Percentiles rank a stretch among this genome's conserved stretches.
phyloP scores from a whole-genome alignment of 1,284 basidiomycete genomes.

The Boletus albobrunnescens region DNA sequence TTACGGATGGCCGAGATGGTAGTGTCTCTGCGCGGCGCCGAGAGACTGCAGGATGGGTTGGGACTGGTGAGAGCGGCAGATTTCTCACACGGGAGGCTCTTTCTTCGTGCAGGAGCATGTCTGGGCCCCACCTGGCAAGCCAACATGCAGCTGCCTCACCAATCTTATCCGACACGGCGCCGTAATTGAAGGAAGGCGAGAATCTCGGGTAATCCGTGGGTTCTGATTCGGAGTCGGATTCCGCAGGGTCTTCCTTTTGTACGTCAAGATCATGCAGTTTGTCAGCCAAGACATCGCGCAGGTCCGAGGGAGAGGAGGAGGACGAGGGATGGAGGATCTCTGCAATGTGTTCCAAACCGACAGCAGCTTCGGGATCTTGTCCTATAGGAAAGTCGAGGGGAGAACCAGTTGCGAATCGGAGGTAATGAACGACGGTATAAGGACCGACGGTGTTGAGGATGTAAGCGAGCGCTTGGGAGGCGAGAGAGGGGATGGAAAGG shows the following conservation, averaged over 20 bases:
- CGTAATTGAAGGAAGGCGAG: constrained; percentile 61
- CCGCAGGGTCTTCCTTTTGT: constrained; percentile 38
- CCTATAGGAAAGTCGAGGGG: constrained; percentile 53
- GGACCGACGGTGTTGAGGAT: constrained; percentile 80
- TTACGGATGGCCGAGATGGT: constrained; percentile 22
- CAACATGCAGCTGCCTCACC: constrained; percentile 88
- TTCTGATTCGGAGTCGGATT: constrained; percentile 31
- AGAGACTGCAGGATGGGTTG: constrained; percentile 4
- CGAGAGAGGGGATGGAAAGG: constrained; percentile 76
- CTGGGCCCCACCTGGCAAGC: constrained; percentile 82
- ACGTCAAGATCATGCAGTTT: constrained; percentile 30
- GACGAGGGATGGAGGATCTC: constrained; percentile 34
- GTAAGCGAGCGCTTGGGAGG: constrained; percentile 68
- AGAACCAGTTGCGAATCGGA: constrained; percentile 79
- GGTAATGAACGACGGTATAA: constrained; percentile 71
- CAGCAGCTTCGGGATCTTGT: constrained; percentile 55
- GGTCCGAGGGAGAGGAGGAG: constrained; percentile 13
- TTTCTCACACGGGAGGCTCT: constrained; percentile 25
- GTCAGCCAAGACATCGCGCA: constrained; percentile 24
- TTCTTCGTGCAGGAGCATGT: constrained; percentile 71
- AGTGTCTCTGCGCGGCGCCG: constrained; percentile 33
- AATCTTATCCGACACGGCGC: constrained; percentile 81
- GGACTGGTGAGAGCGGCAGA: constrained; percentile 14
- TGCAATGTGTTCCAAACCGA: constrained; percentile 69
- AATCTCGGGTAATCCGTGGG: constrained; percentile 7